Percentiles rank a stretch among this genome's conserved stretches.
Conservation (phyloP, 139 green algal species). For the Chlorella sorokiniana region DNA sequence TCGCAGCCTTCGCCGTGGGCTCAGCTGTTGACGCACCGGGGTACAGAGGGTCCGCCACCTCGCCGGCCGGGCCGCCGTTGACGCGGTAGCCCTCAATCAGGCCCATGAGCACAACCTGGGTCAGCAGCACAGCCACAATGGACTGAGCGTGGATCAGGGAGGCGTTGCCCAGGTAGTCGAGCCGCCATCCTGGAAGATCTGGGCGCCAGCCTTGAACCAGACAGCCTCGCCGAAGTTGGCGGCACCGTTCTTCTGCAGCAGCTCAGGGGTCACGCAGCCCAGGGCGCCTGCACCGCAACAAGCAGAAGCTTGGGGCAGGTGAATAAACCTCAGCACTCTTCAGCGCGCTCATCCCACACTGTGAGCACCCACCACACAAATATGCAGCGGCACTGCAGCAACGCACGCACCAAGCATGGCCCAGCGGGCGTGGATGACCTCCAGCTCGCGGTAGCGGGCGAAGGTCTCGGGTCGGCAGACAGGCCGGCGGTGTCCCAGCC, state of each 20-base stretch:
- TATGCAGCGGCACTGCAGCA: slow-evolving; percentile 58
- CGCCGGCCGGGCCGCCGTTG: slow-evolving; percentile 88
- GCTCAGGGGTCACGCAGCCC: slow-evolving; percentile 74
- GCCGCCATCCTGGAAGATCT: slow-evolving; percentile 82
- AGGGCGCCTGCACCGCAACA: slow-evolving; percentile 57
- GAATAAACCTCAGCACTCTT: background rate
- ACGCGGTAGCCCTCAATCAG: slow-evolving; percentile 92
- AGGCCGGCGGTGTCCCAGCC: slow-evolving; percentile 95
- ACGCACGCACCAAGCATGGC: slow-evolving; percentile 92
- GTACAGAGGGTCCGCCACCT: slow-evolving; percentile 88
- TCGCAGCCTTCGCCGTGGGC: too few species aligned
- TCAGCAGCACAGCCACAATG: slow-evolving; percentile 73
- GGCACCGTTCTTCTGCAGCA: slow-evolving; percentile 62
- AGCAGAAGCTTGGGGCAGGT: background rate
- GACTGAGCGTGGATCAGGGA: slow-evolving; percentile 83
- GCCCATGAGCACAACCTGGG: slow-evolving; percentile 87
- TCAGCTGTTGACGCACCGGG: slow-evolving; percentile 88
- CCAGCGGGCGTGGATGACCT: slow-evolving; percentile 98
- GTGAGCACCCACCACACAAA: slow-evolving; percentile 38
- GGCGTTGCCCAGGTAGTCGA: slow-evolving; percentile 86
- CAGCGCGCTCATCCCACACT: too few species aligned
- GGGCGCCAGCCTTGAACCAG: slow-evolving; percentile 92
- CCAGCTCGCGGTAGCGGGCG: slow-evolving; percentile 88
- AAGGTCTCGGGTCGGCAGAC: slow-evolving; percentile 92
- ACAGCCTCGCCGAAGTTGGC: slow-evolving; percentile 67